A percentile compares a stretch with the other conserved stretches of the same genome.
These are phyloP conservation scores for Arthrinium puccinioides DNA, from an alignment of 2,329 filamentous ascomycete species.

Conservation along the genomic window DNA sequence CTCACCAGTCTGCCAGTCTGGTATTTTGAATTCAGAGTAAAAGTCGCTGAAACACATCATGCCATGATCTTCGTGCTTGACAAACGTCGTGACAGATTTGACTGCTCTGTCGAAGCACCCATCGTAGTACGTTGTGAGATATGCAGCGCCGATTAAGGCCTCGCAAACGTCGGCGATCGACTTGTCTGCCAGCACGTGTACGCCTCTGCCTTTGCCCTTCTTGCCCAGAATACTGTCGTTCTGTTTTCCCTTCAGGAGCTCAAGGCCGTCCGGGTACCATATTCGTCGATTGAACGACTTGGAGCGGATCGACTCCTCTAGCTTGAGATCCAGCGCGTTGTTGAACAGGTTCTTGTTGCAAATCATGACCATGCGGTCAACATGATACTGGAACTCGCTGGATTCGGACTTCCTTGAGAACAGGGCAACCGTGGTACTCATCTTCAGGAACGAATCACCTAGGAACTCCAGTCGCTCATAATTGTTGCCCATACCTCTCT, in stretches of 20 bases:
- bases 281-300: slow-evolving; percentile 70
- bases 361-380: slow-evolving; percentile 81
- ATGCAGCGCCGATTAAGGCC: slow-evolving; percentile 83
- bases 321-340: slow-evolving; percentile 58
- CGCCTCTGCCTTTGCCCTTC: slow-evolving; percentile 35
- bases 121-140: slow-evolving; percentile 39
- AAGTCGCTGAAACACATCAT: slow-evolving; percentile 70
- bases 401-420: slow-evolving; percentile 70
- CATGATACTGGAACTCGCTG: slow-evolving; percentile 82
- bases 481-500: slow-evolving; percentile 83
- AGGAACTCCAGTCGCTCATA: slow-evolving; percentile 93
- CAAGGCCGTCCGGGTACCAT: slow-evolving; percentile 84
- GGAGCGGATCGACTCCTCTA: slow-evolving; percentile 75
- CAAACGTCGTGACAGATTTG: slow-evolving; percentile 60
- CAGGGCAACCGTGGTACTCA: slow-evolving; percentile 85
- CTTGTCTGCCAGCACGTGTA: slow-evolving; percentile 75
- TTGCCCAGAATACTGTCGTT: slow-evolving; percentile 57
- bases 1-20: slow-evolving; percentile 59
- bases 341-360: slow-evolving; percentile 89
- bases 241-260: slow-evolving; percentile 65
- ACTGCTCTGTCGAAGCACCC: slow-evolving; percentile 50
- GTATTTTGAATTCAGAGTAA: slow-evolving; percentile 57
- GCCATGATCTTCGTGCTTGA: slow-evolving; percentile 60
- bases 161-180: slow-evolving; percentile 92
- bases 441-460: slow-evolving; percentile 90